A percentile compares a stretch with the other conserved stretches of the same genome.
Evolutionary conservation across 2,329 filamentous ascomycete species (phyloP).

Genomic region (Fusarium albosuccineum): DNA sequence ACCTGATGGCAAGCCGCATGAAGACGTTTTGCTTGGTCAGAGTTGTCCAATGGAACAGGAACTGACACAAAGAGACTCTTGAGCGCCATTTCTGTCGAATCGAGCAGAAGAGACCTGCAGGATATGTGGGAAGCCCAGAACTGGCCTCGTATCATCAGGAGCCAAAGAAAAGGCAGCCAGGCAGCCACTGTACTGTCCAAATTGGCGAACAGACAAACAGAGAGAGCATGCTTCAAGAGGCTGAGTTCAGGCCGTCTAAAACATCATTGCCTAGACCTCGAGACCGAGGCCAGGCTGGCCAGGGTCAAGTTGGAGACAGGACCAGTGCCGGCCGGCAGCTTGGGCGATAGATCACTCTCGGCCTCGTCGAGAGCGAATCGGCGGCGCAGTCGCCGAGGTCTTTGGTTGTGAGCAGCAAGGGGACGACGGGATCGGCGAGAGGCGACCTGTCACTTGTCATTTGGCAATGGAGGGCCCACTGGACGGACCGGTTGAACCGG

Average conservation of each 20-base stretch:
- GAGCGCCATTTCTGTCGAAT: slow-evolving; percentile 20
- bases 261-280: not conserved
- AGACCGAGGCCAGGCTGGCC: not conserved
- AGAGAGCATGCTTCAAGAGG: not conserved
- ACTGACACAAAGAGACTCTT: slow-evolving; percentile 16
- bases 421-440: slow-evolving; percentile 34
- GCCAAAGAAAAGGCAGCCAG: slow-evolving; percentile 13
- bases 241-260: slow-evolving; percentile 1
- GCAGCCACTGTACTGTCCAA: slow-evolving; percentile 6
- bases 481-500: slow-evolving; percentile 22
- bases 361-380: slow-evolving; percentile 12
- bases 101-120: slow-evolving; percentile 14
- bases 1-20: slow-evolving; percentile 41
- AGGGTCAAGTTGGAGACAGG: not conserved
- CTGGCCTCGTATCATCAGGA: slow-evolving; percentile 3
- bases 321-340: slow-evolving; percentile 6
- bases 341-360: slow-evolving; percentile 18
- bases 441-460: slow-evolving; percentile 38
- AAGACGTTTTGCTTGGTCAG: slow-evolving; percentile 27
- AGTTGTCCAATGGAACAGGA: slow-evolving; percentile 29
- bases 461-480: slow-evolving; percentile 37
- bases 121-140: slow-evolving; percentile 5
- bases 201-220: slow-evolving; percentile 5
- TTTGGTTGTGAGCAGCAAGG: slow-evolving; percentile 30
- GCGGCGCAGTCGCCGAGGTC: slow-evolving; percentile 16